These are phyloP conservation scores for Xylaria acuta DNA, from an alignment of 495 filamentous ascomycete species.

Conservation along the genomic window DNA sequence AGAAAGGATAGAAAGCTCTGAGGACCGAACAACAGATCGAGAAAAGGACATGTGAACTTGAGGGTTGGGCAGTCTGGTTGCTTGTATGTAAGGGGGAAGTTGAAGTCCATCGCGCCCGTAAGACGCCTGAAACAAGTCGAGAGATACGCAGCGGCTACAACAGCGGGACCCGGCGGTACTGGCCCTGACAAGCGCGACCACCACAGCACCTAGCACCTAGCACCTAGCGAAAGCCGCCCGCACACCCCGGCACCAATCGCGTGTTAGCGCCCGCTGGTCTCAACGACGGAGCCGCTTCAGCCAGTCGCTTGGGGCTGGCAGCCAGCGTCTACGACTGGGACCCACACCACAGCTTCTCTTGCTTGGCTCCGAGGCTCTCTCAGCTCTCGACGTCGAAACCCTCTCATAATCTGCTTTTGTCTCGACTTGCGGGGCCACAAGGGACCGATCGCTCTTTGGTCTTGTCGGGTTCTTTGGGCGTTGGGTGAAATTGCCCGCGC, in stretches of 20 bases:
- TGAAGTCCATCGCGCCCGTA: background rate
- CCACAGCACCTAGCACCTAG: background rate
- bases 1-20: background rate
- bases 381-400: background rate
- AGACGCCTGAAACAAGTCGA: background rate
- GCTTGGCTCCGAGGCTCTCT: slow-evolving; percentile 23
- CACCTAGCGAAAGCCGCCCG: no score
- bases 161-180: slow-evolving; percentile 23
- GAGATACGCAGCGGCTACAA: background rate
- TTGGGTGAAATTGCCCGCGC: background rate
- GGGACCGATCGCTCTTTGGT: background rate
- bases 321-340: background rate
- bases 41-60: no score
- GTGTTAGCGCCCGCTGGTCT: slow-evolving; percentile 21
- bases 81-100: background rate
- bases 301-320: background rate
- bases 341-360: background rate
- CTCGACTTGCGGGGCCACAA: slow-evolving; percentile 9
- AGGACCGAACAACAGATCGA: background rate
- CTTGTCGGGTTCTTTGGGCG: background rate
- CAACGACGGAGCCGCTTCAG: slow-evolving; percentile 1
- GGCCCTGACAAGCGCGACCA: background rate
- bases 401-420: slow-evolving; percentile 2
- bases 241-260: background rate
- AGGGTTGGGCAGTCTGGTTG: background rate